Percentiles rank a stretch among this genome's conserved stretches.
Evolutionary conservation across 2,329 filamentous ascomycete genomes (phyloP).

Genomic region (Massarina eburnea): DNA sequence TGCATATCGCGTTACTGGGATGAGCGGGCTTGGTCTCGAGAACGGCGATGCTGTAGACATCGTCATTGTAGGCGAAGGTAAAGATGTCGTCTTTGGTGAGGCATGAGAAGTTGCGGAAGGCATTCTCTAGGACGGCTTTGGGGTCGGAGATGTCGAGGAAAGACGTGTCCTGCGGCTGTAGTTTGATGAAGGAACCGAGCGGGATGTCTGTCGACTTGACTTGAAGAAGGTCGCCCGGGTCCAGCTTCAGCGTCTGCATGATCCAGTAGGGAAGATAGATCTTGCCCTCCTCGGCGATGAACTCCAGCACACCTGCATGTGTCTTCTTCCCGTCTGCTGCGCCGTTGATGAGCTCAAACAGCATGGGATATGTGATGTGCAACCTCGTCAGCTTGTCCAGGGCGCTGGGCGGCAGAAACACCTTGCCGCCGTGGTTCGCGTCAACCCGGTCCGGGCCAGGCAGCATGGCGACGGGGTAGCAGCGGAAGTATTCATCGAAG

Average conservation of each 20-base stretch:
- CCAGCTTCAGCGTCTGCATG: constrained; percentile 87
- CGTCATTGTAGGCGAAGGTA: constrained; percentile 95
- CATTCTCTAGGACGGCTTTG: constrained; percentile 94
- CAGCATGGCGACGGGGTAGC: constrained; percentile 93
- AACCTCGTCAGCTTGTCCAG: constrained; percentile 94
- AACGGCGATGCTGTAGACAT: constrained; percentile 88
- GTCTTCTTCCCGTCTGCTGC: constrained; percentile 83
- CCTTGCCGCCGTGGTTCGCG: constrained; percentile 95
- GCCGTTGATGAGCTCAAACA: constrained; percentile 94
- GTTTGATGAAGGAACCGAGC: constrained; percentile 88
- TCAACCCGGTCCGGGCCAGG: constrained; percentile 85
- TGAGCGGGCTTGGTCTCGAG: constrained; percentile 88
- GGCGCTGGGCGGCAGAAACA: constrained; percentile 93
- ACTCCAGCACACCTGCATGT: constrained; percentile 94
- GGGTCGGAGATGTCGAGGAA: constrained; percentile 98
- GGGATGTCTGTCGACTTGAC: constrained; percentile 93
- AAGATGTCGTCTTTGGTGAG: constrained; percentile 93
- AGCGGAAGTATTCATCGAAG: constrained; percentile 98
- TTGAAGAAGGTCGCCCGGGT: constrained; percentile 92
- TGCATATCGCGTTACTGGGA: constrained; percentile 82
- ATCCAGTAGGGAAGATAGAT: constrained; percentile 97
- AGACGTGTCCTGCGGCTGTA: constrained; percentile 88
- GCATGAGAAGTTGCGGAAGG: constrained; percentile 93
- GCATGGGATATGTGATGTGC: constrained; percentile 95
- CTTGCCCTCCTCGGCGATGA: constrained; percentile 94